Base-by-base conservation (phyloP, 306 rosid genomes). In the Psophocarpus tetragonolobus region DNA sequence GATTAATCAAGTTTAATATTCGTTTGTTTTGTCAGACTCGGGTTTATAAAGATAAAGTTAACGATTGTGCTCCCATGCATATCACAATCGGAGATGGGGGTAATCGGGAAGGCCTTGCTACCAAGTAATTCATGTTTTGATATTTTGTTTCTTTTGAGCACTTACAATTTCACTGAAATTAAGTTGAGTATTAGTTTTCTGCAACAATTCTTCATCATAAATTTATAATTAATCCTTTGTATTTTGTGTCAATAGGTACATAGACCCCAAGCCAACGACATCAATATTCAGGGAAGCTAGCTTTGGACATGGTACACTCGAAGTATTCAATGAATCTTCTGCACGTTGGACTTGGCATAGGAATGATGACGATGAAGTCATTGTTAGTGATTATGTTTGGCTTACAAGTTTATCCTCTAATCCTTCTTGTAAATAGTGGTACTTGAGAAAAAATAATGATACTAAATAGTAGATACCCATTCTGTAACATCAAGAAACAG, bases 51-150 rank as follows among this genome's bases (percentile, higher is more conserved):
- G 97, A 87, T 42, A 76, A 77, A 67, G 71, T 80, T 12, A 81
- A 92, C 61, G 75, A 87, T 4, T 95, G 98, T 71, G 97, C 85
- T 76, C 87, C 97, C 0, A 85, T 92, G 11, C 32, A 91, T 82
- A 89, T 95, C 65, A 92, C 88, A 14, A 89, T 92, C 50, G 97
- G 97, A 3, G 99, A 95, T 78, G 99, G 99, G n/a, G 99, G 99
- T 18, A 95, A 95, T 84, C 88, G 90, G 17, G 98, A 95, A 88
- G 98, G 97, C 47, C 93, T 92, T 30, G 93, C 96, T 1, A 63
- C 41, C 47, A 32, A 76, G 97, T 94, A 86, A 84, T n/a, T n/a
- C n/a, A n/a, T n/a, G n/a, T n/a, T n/a, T n/a, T n/a, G n/a, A n/a
- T n/a, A n/a, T n/a, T n/a, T n/a, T n/a, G n/a, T n/a, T n/a, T n/a